Base-by-base conservation (phyloP, 371 early-diverging fungal genomes). In the Circinella umbellata region DNA sequence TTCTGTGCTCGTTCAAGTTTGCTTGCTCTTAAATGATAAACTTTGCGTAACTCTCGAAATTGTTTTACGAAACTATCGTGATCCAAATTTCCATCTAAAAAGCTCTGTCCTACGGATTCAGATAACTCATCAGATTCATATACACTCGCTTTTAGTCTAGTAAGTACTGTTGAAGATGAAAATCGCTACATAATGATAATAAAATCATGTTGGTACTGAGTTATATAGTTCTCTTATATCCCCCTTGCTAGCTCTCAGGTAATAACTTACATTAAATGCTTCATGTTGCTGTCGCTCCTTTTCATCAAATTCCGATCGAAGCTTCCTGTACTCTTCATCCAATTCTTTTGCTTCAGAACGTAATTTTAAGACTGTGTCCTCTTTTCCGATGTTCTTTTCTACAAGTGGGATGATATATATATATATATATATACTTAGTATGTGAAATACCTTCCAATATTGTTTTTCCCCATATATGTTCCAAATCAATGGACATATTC, bases 81-180 rank as follows among this genome's bases (percentile, higher is more conserved):
- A 67, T 86, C 86, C 62, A 89, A 55, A 53, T 82, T 86, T 49
- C 88, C 88, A 51, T 89, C 89, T 78, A 87, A 69, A 67, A 86
- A 89, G 34, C 86, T 84, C 57, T 87, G 88, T 13, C 86, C 85
- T 1, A 89, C 79, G 4, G 86, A 86, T 66, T 89, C 89, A 20
- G 89, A 89, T 71, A 89, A 62, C 18, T 89, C 89, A 47, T 89
- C 89, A 5, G 85, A 87, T 67, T 89, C 89, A 60, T 84, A 76
- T n/a, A 82, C 81, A 57, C 86, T 80, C 20, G 86, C 82, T 46
- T 86, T 84, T 8, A 89, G 70, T 66, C 85, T 76, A 8, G 88
- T 83, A 34, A 86, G 78, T 4, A 89, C 78, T 14, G 86, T 86
- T n/a, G 86, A 74, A 38, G 86, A 78, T n/a, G 86, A 83, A 55